Base-by-base conservation (phyloP, 1,139 yeast species). In the Yamadazyma kanchanaburiensis region DNA sequence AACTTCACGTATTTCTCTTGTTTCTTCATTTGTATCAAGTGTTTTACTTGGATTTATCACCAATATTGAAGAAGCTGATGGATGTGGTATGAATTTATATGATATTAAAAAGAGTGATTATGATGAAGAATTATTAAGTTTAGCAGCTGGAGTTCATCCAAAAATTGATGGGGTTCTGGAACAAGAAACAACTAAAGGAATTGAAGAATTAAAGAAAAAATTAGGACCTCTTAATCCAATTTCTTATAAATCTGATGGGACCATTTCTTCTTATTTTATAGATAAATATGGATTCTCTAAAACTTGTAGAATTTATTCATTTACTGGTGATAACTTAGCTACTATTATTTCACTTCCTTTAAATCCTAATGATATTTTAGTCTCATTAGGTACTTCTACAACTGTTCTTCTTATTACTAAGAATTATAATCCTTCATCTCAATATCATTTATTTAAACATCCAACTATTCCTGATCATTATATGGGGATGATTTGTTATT, bases 401-500 rank as follows among this genome's bases (percentile, higher is more conserved):
- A 88, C 96, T 0, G 88, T 86, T 4, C 66, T 88, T 23, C 62
- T 88, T 29, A 79, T 87, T 23, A 88, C 96, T 4, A 81, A 85
- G 37, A 71, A 77, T 35, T 88, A 81, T 51, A 70, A 69, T 16
- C 89, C 96, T 3, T 81, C 91, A 1, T 76, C 88, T 4, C 83
- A 80, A 45, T 88, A 87, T 53, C 96, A 88, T 50, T 56, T 87
- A 43, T 88, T 88, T 60, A 75, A 77, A 37, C 96, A 88, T 51
- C 96, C 96, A 5, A 81, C 94, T 0, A 72, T 83, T 43, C 74
- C 78, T 1, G 70, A 69, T 21, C 77, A 80, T 27, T 89, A 79
- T 54, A 88, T 88, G 96, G 95, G 94, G 20, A 88, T 88, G 96
- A 76, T 88, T 34, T 88, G 96, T 53, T 88, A 88, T 53, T 84